Base-by-base conservation (phyloP, 1,284 basidiomycete species). In the Xerocomus minutiporus region DNA sequence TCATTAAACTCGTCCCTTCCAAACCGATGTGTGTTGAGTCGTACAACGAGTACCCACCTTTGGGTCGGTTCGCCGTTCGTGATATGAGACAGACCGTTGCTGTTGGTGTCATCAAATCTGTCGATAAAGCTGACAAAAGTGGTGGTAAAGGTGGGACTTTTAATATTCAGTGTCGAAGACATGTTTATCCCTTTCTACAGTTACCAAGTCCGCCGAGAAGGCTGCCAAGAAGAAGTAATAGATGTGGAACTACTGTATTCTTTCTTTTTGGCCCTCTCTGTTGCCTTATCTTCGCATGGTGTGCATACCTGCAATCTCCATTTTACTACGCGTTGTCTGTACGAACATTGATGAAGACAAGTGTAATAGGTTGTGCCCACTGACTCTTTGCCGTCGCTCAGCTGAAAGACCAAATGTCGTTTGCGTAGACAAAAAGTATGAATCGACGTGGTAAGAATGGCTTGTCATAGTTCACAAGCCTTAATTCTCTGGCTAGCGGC, bases 11-110 rank as follows among this genome's bases (percentile, higher is more conserved):
- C 70, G 77, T 97, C 64, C 94, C 94, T 63, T 86, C 85, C 77
- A 97, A 97, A 88, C 93, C 94, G 62, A 94, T 96, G 92, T 95
- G 92, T 80, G 93, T 97, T 67, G 95, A 97, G 84, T 84, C 89
- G 51, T 98, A 97, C 88, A 86, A 88, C 70, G 91, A 93, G 76
- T 99, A 98, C 82, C 96, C 96, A 65, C 96, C 97, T 77, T 90
- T 99, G 61, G 97, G 97, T 80, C 96, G 97, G 76, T 99, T 98
- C 80, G 91, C 91, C 67, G 93, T 95, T 71, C 91, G 92, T 85
- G 92, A 95, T 81, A 96, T 97, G 91, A 90, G 94, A 75, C 91
- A 95, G 80, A 97, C 93, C 61, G 94, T 97, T 61, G 93, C 94
- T 60, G 93, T 97, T 70, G 93, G 93, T 78, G 91, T 97, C 78